Percentiles rank a stretch among this genome's conserved stretches.
phyloP scores from a whole-genome alignment of 306 rosid species.

The Heteromeles arbutifolia region DNA sequence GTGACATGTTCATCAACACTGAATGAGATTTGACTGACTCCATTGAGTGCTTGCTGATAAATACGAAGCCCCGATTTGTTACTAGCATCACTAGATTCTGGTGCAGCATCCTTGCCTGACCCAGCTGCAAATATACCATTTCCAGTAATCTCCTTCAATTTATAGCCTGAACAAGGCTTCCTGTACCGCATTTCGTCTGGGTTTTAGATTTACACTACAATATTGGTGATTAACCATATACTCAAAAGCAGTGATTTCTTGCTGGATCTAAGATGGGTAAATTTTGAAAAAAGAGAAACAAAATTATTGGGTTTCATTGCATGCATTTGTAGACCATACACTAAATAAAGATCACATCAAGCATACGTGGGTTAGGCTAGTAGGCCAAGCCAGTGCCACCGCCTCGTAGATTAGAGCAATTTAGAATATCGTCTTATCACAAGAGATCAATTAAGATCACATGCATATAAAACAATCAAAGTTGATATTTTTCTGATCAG shows the following conservation, averaged over 20 bases:
- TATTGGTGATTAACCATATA: neutral
- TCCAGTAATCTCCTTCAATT: constrained; percentile 64
- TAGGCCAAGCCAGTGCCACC: neutral
- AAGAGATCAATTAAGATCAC: neutral
- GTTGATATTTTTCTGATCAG: neutral
- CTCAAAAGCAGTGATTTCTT: neutral
- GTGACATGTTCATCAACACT: constrained; percentile 49
- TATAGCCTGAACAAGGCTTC: constrained; percentile 62
- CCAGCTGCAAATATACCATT: constrained; percentile 56
- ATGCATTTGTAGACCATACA: neutral
- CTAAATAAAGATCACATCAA: no score
- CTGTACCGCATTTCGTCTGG: constrained; percentile 31
- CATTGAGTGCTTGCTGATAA: constrained; percentile 63
- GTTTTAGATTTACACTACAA: neutral
- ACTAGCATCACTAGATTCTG: constrained; percentile 39
- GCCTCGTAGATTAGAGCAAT: neutral
- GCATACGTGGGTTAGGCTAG: neutral
- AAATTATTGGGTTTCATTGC: neutral
- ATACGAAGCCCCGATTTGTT: constrained; percentile 49
- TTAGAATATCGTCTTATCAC: neutral
- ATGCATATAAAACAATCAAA: neutral
- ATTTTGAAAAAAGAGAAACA: neutral
- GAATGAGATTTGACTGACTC: constrained; percentile 82
- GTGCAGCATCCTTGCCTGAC: constrained; percentile 27
- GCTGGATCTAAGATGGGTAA: neutral